Percentiles rank a stretch among this genome's conserved stretches.
Conservation (phyloP, 2,329 filamentous ascomycete genomes). For the Drechmeria coniospora region DNA sequence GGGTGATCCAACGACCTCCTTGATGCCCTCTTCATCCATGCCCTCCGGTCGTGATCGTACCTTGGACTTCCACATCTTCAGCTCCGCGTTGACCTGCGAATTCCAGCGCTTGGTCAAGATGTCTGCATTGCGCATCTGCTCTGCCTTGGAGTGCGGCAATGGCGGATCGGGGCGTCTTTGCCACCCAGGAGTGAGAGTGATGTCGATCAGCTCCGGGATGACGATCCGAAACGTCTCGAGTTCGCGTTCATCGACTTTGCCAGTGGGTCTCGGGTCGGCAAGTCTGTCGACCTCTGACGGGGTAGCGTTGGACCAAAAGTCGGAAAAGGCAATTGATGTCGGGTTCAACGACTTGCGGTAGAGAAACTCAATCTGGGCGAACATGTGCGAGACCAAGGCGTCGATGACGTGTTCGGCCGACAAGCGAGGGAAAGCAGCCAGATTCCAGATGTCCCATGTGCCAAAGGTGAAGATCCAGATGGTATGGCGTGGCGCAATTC, state of each 20-base stretch:
- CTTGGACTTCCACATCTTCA: conserved; percentile 28
- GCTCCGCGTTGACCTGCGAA: conserved; percentile 19
- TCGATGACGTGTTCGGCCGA: conserved; percentile 22
- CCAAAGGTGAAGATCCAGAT: conserved; percentile 37
- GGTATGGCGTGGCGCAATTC: conserved; percentile 25
- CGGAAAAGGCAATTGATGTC: conserved; percentile 29
- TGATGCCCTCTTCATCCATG: conserved; percentile 9
- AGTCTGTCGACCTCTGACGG: conserved; percentile 12
- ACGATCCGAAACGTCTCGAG: conserved; percentile 32
- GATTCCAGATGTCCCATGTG: conserved; percentile 39
- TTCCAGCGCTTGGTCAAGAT: conserved; percentile 37
- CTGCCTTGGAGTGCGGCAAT: conserved; percentile 28
- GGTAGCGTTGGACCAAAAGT: conserved; percentile 20
- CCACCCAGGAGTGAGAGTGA: conserved; percentile 40
- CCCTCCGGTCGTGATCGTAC: conserved; percentile 25
- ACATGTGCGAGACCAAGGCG: conserved; percentile 21
- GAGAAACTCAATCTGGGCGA: conserved; percentile 30
- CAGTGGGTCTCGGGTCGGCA: conserved; percentile 9
- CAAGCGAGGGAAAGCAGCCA: conserved; percentile 28
- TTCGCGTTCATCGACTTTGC: conserved; percentile 12
- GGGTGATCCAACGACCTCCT: conserved; percentile 4
- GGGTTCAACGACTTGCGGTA: conserved; percentile 27
- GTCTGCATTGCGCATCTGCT: conserved; percentile 39
- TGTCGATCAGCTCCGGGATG: conserved; percentile 35
- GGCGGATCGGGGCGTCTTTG: conserved; percentile 25